Evolutionary conservation across 2,329 filamentous ascomycete genomes (phyloP).

Genomic region (Xylariaceae sp.): DNA sequence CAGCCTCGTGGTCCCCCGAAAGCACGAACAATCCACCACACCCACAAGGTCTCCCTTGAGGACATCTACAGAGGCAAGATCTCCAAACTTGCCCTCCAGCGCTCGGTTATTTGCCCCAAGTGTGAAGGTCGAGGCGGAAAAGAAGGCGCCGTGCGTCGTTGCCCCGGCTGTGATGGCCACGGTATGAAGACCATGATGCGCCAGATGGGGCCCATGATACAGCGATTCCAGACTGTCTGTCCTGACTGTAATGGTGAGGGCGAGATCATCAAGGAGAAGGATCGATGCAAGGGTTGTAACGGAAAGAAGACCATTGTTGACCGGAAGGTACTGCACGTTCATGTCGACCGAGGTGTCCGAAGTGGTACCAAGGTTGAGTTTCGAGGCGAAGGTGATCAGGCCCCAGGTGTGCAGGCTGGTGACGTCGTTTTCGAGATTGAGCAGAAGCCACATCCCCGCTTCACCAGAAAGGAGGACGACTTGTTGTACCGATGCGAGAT

Average conservation of each 20-base stretch:
- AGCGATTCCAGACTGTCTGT: constrained; percentile 99
- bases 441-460: constrained; percentile 95
- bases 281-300: constrained; percentile 92
- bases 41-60: constrained; percentile 96
- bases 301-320: constrained; percentile 99
- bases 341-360: constrained; percentile 91
- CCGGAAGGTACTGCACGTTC: constrained; percentile 96
- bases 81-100: constrained; percentile 94
- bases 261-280: constrained; percentile 93
- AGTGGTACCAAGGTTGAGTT: constrained; percentile 97
- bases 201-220: constrained; percentile 99
- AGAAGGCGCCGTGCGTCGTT: constrained; percentile 94
- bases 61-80: constrained; percentile 98
- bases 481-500: constrained; percentile 94
- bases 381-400: constrained; percentile 92
- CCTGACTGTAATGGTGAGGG: constrained; percentile 97
- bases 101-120: constrained; percentile 93
- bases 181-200: constrained; percentile 99
- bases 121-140: constrained; percentile 94
- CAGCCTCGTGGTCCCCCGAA: constrained; percentile 76
- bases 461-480: constrained; percentile 94
- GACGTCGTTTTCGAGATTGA: constrained; percentile 99
- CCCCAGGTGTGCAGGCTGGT: constrained; percentile 86
- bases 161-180: constrained; percentile 82
- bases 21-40: constrained; percentile 94